Evolutionary conservation across 495 filamentous ascomycete species (phyloP).

Genomic region (Tuber borchii): DNA sequence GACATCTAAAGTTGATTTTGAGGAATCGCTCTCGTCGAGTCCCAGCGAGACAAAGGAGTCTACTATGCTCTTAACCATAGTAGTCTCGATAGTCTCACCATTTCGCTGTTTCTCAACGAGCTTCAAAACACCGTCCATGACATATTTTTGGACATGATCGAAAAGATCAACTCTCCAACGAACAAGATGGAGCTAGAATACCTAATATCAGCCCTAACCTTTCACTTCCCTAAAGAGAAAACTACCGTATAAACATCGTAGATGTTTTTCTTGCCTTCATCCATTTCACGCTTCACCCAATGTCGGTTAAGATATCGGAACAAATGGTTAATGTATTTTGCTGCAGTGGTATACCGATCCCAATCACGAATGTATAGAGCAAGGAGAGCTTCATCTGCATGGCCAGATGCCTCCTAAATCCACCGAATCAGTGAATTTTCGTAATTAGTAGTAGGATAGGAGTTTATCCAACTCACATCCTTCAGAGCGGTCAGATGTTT

Average conservation of each 20-base stretch:
- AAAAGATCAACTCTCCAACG: conserved; percentile 93
- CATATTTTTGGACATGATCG: conserved; percentile 67
- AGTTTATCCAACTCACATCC: conserved; percentile 23
- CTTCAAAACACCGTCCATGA: conserved; percentile 91
- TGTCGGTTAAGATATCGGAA: conserved; percentile 97
- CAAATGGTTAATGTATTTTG: conserved; percentile 92
- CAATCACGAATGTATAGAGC: conserved; percentile 96
- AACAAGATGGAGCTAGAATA: conserved; percentile 65
- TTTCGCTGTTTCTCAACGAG: conserved; percentile 96
- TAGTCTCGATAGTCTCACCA: conserved; percentile 95
- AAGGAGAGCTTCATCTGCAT: conserved; percentile 84
- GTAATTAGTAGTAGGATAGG: neutral
- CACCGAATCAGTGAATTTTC: conserved; percentile 18
- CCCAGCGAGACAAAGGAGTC: conserved; percentile 95
- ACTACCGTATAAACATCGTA: conserved; percentile 85
- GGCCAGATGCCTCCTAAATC: conserved; percentile 58
- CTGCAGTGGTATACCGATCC: conserved; percentile 88
- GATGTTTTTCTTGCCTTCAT: conserved; percentile 97
- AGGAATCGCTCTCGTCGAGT: conserved; percentile 84
- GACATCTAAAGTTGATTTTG: conserved; percentile 89
- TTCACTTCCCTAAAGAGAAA: neutral
- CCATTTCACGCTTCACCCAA: conserved; percentile 98
- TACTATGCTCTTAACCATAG: conserved; percentile 93
- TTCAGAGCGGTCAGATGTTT: conserved; percentile 61
- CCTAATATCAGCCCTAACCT: conserved; percentile 6